Evolutionary conservation across 805 yeast species (phyloP).

Genomic region (Ogataea pilisensis): DNA sequence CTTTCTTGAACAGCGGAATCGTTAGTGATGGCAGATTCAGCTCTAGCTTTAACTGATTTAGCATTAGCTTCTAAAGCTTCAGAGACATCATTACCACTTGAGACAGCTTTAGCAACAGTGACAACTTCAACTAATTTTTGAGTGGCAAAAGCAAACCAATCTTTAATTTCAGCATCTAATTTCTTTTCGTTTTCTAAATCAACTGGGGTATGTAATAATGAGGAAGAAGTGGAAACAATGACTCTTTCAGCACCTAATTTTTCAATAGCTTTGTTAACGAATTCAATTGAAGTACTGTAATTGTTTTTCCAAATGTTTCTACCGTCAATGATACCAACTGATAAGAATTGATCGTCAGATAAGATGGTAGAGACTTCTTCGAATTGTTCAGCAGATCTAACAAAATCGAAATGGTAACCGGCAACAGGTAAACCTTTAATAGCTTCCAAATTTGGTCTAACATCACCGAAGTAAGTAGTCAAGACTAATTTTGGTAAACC

Average conservation of each 20-base stretch:
- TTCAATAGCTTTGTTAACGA: conserved; percentile 77
- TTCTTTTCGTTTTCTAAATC: conserved; percentile 90
- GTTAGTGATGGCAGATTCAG: conserved; percentile 83
- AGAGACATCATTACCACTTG: conserved; percentile 78
- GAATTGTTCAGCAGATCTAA: conserved; percentile 94
- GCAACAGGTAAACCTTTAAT: conserved; percentile 87
- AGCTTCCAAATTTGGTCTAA: conserved; percentile 90
- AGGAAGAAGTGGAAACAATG: conserved; percentile 93
- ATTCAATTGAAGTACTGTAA: conserved; percentile 77
- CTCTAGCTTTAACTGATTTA: conserved; percentile 78
- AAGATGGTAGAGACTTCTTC: conserved; percentile 72
- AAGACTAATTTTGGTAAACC: conserved; percentile 75
- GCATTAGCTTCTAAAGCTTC: conserved; percentile 82
- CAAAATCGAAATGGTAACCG: conserved; percentile 95
- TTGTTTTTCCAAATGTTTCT: conserved; percentile 99
- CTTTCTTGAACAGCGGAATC: conserved; percentile 87
- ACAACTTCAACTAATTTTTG: conserved; percentile 94
- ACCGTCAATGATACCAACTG: conserved; percentile 98
- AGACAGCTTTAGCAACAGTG: conserved; percentile 78
- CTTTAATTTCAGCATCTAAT: conserved; percentile 86
- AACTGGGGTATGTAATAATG: conserved; percentile 97
- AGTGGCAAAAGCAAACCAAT: conserved; percentile 98
- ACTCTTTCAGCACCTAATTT: conserved; percentile 85
- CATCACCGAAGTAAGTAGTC: conserved; percentile 97
- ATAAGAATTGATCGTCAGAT: conserved; percentile 68